Base-by-base conservation (phyloP, 306 rosid species). In the Inga oerstediana region DNA sequence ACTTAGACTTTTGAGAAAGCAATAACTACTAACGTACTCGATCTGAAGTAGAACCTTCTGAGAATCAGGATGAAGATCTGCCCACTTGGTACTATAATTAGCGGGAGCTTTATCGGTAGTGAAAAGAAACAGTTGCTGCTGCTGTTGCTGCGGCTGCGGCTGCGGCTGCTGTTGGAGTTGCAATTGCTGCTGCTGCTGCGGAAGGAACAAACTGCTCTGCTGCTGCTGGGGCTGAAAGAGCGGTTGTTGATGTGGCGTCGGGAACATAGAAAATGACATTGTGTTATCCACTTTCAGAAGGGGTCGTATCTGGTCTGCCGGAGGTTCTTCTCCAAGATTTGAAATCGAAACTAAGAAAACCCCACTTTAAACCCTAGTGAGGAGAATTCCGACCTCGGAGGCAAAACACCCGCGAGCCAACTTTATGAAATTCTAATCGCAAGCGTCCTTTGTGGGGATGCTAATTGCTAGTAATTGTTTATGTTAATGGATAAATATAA, bases 11-110 rank as follows among this genome's bases (percentile, higher is more conserved):
- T 56, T 72, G 79, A 81, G 76, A 34, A 54, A 74, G 37, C 22
- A 75, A 51, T 6, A 32, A 30, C 24, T 27, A 54, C 43, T 35
- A 64, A 81, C 89, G 66, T 86, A 97, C 99, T 94, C 99, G 69
- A 97, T 94, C 88, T 86, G 94, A 79, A 94, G 94, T 73, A 97
- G 93, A 82, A 85, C 43, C 85, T 97, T 97, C 97, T 91, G 99
- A 54, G 97, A 97, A 81, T 94, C 98, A 2, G 97, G 97, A 69
- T 97, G 98, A 78, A 97, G 95, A 80, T 97, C 99, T 16, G 92
- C 84, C 99, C 99, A 97, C 85, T 97, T 94, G 81, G 94, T 90
- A 44, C 95, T 76, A 80, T 92, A 97, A 88, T 71, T 97, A 19
- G 97, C 98, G 15, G 97, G 97, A 79, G 94, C 44, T 79, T 82